Evolutionary conservation across 305 asterid genomes (phyloP).

Genomic region (Solanum aculeatissimum): DNA sequence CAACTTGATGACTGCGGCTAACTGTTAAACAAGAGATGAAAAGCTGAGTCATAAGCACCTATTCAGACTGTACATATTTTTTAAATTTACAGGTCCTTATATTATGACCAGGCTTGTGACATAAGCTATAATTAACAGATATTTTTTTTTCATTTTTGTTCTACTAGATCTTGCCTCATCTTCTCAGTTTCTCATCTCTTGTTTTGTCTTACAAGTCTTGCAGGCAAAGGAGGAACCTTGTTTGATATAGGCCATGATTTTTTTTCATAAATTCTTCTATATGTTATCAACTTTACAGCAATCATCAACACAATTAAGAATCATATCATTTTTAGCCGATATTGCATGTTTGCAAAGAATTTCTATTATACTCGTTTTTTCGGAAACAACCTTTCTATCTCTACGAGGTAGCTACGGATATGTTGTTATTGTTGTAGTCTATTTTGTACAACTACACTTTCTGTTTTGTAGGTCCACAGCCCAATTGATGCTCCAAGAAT

Average conservation of each 20-base stretch:
- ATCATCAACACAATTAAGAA: background rate
- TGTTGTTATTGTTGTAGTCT: background rate
- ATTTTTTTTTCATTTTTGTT: background rate
- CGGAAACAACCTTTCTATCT: no score
- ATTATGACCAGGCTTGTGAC: background rate
- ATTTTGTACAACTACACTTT: background rate
- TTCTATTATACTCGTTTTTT: background rate
- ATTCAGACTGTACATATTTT: background rate
- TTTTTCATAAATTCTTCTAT: background rate
- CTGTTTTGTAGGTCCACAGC: background rate
- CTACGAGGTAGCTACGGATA: no score
- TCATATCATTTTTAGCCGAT: background rate
- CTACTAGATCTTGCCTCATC: background rate
- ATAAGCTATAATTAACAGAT: background rate
- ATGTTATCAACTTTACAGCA: background rate
- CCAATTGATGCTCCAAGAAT: background rate
- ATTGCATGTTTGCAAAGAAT: background rate
- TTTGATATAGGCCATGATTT: background rate
- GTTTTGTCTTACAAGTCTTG: background rate
- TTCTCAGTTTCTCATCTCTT: background rate
- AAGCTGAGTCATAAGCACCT: background rate
- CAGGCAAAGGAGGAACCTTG: background rate
- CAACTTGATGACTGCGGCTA: slow-evolving; percentile 17
- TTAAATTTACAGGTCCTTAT: background rate
- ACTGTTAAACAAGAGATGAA: background rate